Percentiles rank a stretch among this genome's conserved stretches.
Evolutionary conservation across 2,329 filamentous ascomycete species (phyloP).

Genomic region (Neonectria ditissima): DNA sequence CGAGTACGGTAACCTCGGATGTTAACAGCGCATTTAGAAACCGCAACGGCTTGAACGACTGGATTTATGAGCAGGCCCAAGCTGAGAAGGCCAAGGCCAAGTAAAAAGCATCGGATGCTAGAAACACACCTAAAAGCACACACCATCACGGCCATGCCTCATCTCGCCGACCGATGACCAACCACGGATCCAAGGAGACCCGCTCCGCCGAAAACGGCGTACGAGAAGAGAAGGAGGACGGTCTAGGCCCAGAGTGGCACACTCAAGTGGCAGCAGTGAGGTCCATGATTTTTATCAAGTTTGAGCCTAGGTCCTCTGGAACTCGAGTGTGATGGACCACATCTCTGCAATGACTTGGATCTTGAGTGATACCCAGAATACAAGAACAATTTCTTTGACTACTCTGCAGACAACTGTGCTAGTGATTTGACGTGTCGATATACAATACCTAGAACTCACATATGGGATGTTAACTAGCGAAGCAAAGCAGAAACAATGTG

Average conservation of each 20-base stretch:
- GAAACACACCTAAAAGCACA: conserved; percentile 17
- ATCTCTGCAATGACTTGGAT: conserved; percentile 7
- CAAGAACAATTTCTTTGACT: conserved; percentile 2
- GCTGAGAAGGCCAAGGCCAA: conserved; percentile 59
- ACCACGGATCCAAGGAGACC: not conserved
- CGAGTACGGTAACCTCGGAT: not conserved
- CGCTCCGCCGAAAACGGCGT: conserved; percentile 7
- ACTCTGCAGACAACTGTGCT: not conserved
- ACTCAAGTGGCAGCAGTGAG: not conserved
- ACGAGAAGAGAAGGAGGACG: conserved; percentile 11
- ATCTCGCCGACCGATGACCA: conserved; percentile 15
- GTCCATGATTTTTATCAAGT: not conserved
- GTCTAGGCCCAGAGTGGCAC: not conserved
- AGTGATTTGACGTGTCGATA: not conserved
- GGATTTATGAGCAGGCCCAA: conserved; percentile 90
- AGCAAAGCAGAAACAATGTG: not conserved
- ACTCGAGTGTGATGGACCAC: not conserved
- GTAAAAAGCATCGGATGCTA: conserved; percentile 24
- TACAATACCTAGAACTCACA: no score
- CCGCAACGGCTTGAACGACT: conserved; percentile 90
- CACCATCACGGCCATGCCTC: not conserved
- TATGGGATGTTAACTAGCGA: not conserved
- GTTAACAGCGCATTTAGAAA: conserved; percentile 70
- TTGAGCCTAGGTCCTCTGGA: not conserved
- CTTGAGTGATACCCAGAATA: conserved; percentile 9